Evolutionary conservation across 768 basidiomycete species (phyloP), one percentile per base, ranked within the genome.

Genomic region (Mycena vulgaris): DNA sequence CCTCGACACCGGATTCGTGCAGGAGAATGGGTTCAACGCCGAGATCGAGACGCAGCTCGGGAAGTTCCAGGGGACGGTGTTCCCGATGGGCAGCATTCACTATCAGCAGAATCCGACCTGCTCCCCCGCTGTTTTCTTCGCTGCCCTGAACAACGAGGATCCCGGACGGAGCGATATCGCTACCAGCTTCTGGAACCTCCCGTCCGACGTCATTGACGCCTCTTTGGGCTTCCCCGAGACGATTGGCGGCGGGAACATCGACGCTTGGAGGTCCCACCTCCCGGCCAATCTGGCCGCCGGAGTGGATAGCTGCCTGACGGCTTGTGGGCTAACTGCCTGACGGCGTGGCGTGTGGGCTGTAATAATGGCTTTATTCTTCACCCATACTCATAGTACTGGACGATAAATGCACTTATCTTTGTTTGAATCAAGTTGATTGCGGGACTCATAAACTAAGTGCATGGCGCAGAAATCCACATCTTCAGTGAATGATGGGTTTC

Each of bases 161-260:
- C 56, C 56, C 16, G 56, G 56, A 1, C 56, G 56, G 6, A 58
- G 56, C 56, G 56, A 58, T 40, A 58, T 58, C 11, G 56, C 37
- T 27, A 23, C 42, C 42, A 45, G 42, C 42, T 45, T n/a, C 42
- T 45, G 42, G 42, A 45, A n/a, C 21, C 42, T 45, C 4, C 42
- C 42, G 42, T 45, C 42, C 7, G 42, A 45, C 21, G n/a, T 45
- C 11, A 21, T 45, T 14, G 56, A 58, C 37, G 56, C 56, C 27
- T 9, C 56, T 6, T n/a, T 58, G 6, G 56, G 56, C 1, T 58
- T 40, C 37, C 56, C 56, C n/a, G 37, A 39, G 39, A 58, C 56
- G 9, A 58, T 58, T 28, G 56, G 56, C 1, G 56, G 56, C 17
- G 19, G 23, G 5, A 40, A n/a, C 10, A 58, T 58, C 19, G 56